Base-by-base conservation (phyloP, 108 stramenopile species). In the Cylindrotheca fusiformis region DNA sequence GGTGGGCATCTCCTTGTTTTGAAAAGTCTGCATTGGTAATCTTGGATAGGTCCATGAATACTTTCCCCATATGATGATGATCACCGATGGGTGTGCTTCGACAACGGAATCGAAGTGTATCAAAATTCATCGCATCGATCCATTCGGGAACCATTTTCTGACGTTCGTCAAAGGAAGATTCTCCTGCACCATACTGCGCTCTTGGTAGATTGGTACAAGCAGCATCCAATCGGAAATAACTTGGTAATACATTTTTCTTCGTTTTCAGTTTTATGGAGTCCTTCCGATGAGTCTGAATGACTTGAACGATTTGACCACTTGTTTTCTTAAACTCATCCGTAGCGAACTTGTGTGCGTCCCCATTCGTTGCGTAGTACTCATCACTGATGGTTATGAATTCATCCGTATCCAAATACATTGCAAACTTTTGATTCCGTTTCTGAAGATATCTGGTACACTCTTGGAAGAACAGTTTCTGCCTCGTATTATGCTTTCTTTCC, bases 31-130 rank as follows among this genome's bases (percentile, higher is more conserved):
- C 36, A 10, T 41, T 41, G 6, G 36, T 29, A 8, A 28, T 14
- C 0, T 25, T 19, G 18, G 61, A 62, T 25, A 48, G n/a, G 10
- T 48, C 61, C 25, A 49, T 48, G n/a, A 55, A 6, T 22, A 24
- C 46, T 25, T 62, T 62, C 22, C 0, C 0, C 4, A 25, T 2
- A 8, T 28, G 48, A 48, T 26, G 25, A 24, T 45, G 44, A n/a
- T 20, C 36, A 41, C 36, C 36, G 6, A 6, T 6, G 6, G 6
- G n/a, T 19, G 36, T n/a, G 24, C 10, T 49, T 5, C 52, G 32
- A 54, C 33, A 32, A 17, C 23, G 20, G 25, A 28, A 65, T 30
- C 63, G 52, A 22, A 65, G 31, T 12, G 63, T 65, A n/a, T 65
- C 63, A 20, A 65, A 32, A 32, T 41, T n/a, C 8, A 17, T 32